Base-by-base conservation (phyloP, 176 grass and related monocot species). In the Secale cereale region DNA sequence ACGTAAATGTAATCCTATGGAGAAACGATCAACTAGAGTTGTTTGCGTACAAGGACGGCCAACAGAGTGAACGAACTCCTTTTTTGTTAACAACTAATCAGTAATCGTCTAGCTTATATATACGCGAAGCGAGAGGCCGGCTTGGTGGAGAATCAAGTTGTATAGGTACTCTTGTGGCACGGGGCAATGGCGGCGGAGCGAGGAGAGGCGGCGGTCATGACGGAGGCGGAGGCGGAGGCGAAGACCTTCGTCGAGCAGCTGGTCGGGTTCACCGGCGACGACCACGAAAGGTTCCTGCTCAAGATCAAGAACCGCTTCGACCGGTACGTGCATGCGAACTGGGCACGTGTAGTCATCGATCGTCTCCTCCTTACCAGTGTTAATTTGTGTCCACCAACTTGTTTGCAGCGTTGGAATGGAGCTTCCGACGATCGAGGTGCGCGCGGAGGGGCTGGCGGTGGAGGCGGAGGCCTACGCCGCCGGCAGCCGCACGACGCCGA, bases 251-350 rank as follows among this genome's bases (percentile, higher is more conserved):
- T 94, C 3, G 89, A 94, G 43, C 69, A 77, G 45, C 77, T 94
- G 0, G 27, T 94, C 7, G 74, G 86, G 3, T 83, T 81, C 14
- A 81, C 85, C 2, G 69, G 86, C 46, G 59, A 91, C 60, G 92
- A 89, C 30, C 78, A 85, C 22, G 87, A 82, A 31, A 68, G 8
- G 23, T 91, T 94, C 65, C 57, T 94, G 28, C 76, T 71, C 78
- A 94, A 89, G 77, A 90, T 94, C 70, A 84, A 83, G 65, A 68
- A 82, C 11, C 92, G 92, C 22, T 82, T 94, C 35, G 89, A 91
- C 54, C 74, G 92, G 92, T 94, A 40, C 3, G 40, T 11, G 22
- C 22, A 10, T 36, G 14, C 26, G 15, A 57, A 57, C 19, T 22
- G 19, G 54, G 3, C 50, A 22, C 5, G 41, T 14, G 0, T 45